Evolutionary conservation across 1,284 basidiomycete genomes (phyloP), one percentile per base, ranked within the genome.

Genomic region (Leccinum colubrinum): DNA sequence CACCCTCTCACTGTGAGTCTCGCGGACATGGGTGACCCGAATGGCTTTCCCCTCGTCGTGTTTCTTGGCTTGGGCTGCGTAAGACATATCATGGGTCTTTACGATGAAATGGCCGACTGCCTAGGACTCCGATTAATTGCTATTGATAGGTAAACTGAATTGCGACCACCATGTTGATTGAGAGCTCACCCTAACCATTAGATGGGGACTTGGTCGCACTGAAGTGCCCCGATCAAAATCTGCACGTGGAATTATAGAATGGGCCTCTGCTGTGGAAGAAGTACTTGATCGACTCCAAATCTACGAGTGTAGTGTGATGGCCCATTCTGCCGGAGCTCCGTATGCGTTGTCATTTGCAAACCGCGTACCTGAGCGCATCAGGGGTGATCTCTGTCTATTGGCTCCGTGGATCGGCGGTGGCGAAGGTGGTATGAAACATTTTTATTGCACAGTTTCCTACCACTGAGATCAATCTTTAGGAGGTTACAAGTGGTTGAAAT

Each of bases 341-440:
- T 98, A 97, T 74, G 95, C 96, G 0, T 80, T 97, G 58, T 94
- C 95, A 0, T 90, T 93, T 56, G 93, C 92, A 9, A 86, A 91
- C 68, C 85, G 85, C 64, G 80, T 86, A 43, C 87, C 87, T 1
- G 81, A 88, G 11, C 87, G 94, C 22, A 84, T 99, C 58, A 80
- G 82, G 25, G 97, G 97, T 12, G 90, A 94, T 62, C 79, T 98
- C 3, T 94, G 95, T 72, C 78, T 99, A 43, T 80, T 99, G 17
- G 94, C 96, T 0, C 97, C 97, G n/a, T 99, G 97, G 97, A 94
- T 98, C 17, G 91, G 92, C 25, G 87, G 92, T 43, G 88, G 88
- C 54, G 95, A 96, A 73, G 90, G 84, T 68, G 89, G 95, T 94
- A 72, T 74, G 91, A 33, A 59, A 51, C 17, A 27, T 57, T 2